Evolutionary conservation across 192 early-diverging fungal genomes (phyloP), one percentile per base, ranked within the genome.

Genomic region (Phycomyces nitens): DNA sequence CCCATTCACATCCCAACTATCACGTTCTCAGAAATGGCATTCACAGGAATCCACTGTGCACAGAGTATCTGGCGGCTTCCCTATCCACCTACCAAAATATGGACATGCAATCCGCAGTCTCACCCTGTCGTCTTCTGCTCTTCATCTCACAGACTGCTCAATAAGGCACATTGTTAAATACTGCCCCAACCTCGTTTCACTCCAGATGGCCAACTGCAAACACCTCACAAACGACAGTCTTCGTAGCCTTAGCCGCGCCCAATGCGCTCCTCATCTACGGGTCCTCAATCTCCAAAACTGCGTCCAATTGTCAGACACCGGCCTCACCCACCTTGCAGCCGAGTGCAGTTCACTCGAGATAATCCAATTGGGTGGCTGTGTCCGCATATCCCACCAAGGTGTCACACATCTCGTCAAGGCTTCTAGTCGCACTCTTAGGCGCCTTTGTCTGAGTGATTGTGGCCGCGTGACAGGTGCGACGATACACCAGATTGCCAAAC

Each of bases 251-350:
- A 49, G 63, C 24, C 49, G 53, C 24, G 50, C 69, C 39, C 16
- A 20, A 60, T 34, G 23, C 16, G 56, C 72, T 21, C 60, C 56
- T 10, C 40, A 56, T 15, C 61, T 79, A 10, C 62, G 68, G 39
- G 68, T 71, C 2, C 56, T 81, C 14, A 70, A 77, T 51, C 29
- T 81, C 9, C 60, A 66, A 39, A 69, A 77, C 15, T 81, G 80
- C 51, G 59, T 44, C 23, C 56, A 71, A 18, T 65, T 81, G 44
- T 69, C 77, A 0, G 74, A 81, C 52, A 6, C 29, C 8, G 74
- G 80, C 0, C 44, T 81, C 0, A 59, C 51, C 10, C 59, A 63
- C 5, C 58, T 81, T 18, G 21, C 71, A 42, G 62, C 61, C 22
- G 59, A 58, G 29, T 71, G 77, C 51, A 34, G 23, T 26, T 23